Evolutionary conservation across 1,284 basidiomycete genomes (phyloP).

Genomic region (Crucibulum parvulum): DNA sequence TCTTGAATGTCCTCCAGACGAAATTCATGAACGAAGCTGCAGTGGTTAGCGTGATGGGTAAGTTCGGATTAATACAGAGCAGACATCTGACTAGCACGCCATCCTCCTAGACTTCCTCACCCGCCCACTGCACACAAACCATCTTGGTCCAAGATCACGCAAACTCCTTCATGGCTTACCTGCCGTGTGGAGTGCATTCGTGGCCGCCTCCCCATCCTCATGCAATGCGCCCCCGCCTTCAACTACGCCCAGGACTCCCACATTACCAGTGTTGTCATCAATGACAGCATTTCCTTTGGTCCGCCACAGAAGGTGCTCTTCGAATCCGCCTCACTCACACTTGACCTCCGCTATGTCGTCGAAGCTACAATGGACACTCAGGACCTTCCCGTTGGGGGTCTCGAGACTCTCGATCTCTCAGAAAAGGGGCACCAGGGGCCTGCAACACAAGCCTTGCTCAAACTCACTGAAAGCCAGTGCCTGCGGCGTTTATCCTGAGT

Average conservation of each 20-base stretch:
- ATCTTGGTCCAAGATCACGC: constrained; percentile 36
- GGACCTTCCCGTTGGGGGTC: constrained; percentile 58
- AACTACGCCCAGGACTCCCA: constrained; percentile 87
- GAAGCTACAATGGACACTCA: constrained; percentile 58
- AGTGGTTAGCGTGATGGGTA: constrained; percentile 82
- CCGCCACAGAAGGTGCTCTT: constrained; percentile 65
- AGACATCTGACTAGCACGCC: neutral
- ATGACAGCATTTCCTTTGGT: constrained; percentile 44
- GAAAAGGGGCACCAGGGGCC: constrained; percentile 72
- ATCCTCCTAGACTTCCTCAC: constrained; percentile 73
- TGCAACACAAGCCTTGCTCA: constrained; percentile 58
- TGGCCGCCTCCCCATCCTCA: constrained; percentile 74
- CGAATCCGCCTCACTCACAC: constrained; percentile 59
- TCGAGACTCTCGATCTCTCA: constrained; percentile 67
- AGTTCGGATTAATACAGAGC: constrained; percentile 1
- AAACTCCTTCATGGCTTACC: constrained; percentile 85
- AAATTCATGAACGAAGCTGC: constrained; percentile 88
- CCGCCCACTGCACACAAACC: constrained; percentile 52
- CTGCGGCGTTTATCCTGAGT: constrained; percentile 85
- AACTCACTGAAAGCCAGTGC: constrained; percentile 83
- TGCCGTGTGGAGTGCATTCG: constrained; percentile 86
- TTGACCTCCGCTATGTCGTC: constrained; percentile 81
- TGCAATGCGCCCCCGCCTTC: constrained; percentile 94
- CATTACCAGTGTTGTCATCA: constrained; percentile 60
- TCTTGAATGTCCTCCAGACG: constrained; percentile 88